These are phyloP conservation scores for Tritrichomonas foetus DNA, from an alignment of 208 protist species.

Conservation along the genomic window DNA sequence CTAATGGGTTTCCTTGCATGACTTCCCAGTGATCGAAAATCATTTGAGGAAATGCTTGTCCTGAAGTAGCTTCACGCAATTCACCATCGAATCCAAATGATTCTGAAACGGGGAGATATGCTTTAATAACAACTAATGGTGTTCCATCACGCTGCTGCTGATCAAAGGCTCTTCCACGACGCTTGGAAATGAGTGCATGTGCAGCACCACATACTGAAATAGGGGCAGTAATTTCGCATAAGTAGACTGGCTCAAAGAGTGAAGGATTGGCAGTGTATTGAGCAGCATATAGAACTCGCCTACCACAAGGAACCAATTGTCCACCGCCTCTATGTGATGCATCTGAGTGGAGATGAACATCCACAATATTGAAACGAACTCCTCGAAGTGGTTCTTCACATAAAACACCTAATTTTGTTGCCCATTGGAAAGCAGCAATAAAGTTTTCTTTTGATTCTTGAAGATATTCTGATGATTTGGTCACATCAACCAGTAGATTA, in stretches of 20 bases:
- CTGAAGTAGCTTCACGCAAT: constrained; percentile 81
- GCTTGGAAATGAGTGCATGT: constrained; percentile 45
- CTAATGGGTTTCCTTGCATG: neutral
- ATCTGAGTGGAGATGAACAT: constrained; percentile 95
- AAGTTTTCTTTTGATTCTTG: constrained; percentile 94
- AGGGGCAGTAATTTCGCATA: constrained; percentile 68
- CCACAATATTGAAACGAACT: constrained; percentile 84
- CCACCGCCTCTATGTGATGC: constrained; percentile 93
- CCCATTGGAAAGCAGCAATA: constrained; percentile 84
- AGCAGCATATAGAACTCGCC: constrained; percentile 81
- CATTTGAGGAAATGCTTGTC: constrained; percentile 94
- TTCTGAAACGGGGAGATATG: constrained; percentile 93
- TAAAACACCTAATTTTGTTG: constrained; percentile 82
- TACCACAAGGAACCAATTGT: constrained; percentile 88
- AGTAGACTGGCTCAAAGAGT: constrained; percentile 91
- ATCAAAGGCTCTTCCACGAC: constrained; percentile 60
- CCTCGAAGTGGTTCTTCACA: constrained; percentile 91
- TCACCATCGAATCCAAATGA: constrained; percentile 95
- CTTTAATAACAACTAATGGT: constrained; percentile 87
- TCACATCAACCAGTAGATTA: constrained; percentile 91
- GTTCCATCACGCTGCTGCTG: constrained; percentile 82
- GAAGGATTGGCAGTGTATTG: constrained; percentile 76
- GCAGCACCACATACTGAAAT: constrained; percentile 57
- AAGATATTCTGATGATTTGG: constrained; percentile 94
- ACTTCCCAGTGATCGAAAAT: constrained; percentile 90